These are phyloP conservation scores for Polychaeton citri DNA, from an alignment of 2,329 filamentous ascomycete genomes.

Conservation along the genomic window DNA sequence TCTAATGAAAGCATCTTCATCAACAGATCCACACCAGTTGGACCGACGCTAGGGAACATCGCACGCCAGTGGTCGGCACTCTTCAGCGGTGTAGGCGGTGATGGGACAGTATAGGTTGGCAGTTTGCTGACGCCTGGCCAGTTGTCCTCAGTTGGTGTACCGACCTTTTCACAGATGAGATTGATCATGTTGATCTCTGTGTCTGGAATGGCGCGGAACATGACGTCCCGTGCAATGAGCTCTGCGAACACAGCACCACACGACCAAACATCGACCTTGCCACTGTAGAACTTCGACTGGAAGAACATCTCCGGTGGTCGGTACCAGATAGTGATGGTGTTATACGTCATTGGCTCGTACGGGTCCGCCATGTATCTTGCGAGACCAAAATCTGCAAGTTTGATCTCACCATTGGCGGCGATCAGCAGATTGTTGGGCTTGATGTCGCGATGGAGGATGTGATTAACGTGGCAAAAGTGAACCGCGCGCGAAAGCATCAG, in stretches of 20 bases:
- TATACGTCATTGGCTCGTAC: constrained; percentile 75
- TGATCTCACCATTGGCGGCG: constrained; percentile 81
- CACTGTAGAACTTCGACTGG: constrained; percentile 76
- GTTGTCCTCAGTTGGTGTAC: constrained; percentile 83
- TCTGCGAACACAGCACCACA: constrained; percentile 90
- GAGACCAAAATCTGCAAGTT: constrained; percentile 94
- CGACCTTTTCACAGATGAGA: constrained; percentile 72
- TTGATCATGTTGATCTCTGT: constrained; percentile 77
- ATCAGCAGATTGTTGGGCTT: constrained; percentile 98
- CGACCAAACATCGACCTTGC: constrained; percentile 87
- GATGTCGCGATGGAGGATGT: constrained; percentile 90
- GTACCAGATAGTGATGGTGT: constrained; percentile 96
- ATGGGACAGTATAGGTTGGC: constrained; percentile 63
- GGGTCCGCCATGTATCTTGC: constrained; percentile 83
- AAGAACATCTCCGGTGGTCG: constrained; percentile 87
- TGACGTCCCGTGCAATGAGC: constrained; percentile 68
- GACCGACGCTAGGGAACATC: constrained; percentile 67
- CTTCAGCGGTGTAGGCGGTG: constrained; percentile 44
- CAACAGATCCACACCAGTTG: constrained; percentile 74
- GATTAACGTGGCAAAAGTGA: constrained; percentile 95
- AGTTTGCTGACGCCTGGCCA: constrained; percentile 85
- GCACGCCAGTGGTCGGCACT: constrained; percentile 59
- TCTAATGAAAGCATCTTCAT: constrained; percentile 76
- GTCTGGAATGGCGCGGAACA: constrained; percentile 56
- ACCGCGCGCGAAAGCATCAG: constrained; percentile 87